Percentiles rank a stretch among this genome's conserved stretches.
Conservation (phyloP, 2,329 filamentous ascomycete genomes). For the Alternaria consortialis region DNA sequence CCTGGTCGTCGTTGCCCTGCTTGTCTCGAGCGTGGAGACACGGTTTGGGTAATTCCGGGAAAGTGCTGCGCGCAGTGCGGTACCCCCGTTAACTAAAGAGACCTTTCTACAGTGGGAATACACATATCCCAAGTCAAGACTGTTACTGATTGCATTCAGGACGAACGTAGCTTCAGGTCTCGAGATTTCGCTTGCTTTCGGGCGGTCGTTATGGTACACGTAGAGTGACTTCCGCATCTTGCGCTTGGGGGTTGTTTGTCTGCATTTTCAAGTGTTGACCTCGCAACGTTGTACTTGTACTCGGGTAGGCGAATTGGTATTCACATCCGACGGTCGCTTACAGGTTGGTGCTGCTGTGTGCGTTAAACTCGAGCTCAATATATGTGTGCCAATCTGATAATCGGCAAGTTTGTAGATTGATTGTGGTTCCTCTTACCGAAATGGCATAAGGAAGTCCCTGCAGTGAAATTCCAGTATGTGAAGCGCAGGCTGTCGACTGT, state of each 20-base stretch:
- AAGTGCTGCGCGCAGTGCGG: conserved; percentile 52
- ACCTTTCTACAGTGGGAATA: conserved; percentile 9
- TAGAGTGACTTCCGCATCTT: conserved; percentile 23
- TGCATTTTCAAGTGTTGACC: conserved; percentile 34
- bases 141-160: conserved; percentile 11
- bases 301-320: neutral
- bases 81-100: conserved; percentile 49
- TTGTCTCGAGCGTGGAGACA: conserved; percentile 52
- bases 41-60: conserved; percentile 53
- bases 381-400: neutral
- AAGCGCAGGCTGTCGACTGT: neutral
- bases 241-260: conserved; percentile 24
- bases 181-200: conserved; percentile 14
- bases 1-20: conserved; percentile 52
- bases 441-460: neutral
- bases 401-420: neutral
- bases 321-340: neutral
- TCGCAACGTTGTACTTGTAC: conserved; percentile 12
- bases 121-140: neutral
- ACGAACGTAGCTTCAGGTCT: conserved; percentile 8
- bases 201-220: conserved; percentile 15
- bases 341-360: neutral
- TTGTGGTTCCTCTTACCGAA: neutral
- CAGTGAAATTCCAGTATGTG: neutral
- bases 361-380: neutral